Percentiles rank a stretch among this genome's conserved stretches.
phyloP scores from a whole-genome alignment of 768 basidiomycete genomes.

The Dentipellis fragilis region DNA sequence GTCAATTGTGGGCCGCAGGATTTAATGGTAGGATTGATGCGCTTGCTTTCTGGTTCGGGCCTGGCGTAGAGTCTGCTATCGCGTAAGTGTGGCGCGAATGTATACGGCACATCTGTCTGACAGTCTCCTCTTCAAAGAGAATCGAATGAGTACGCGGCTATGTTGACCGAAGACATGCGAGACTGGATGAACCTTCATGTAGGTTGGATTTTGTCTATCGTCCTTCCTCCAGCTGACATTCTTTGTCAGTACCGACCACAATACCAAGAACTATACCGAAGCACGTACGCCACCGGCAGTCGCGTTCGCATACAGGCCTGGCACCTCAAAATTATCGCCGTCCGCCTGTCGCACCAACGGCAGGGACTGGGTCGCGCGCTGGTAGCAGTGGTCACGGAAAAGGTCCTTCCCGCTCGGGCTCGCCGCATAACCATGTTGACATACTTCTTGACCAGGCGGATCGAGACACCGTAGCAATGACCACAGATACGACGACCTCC shows the following conservation, averaged over 20 bases:
- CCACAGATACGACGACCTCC: background rate
- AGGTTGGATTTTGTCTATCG: background rate
- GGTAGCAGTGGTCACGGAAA: background rate
- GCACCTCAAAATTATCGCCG: slow-evolving; percentile 2
- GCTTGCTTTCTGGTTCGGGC: slow-evolving; percentile 4
- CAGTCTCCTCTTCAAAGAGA: background rate
- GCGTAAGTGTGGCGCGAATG: background rate
- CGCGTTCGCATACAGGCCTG: background rate
- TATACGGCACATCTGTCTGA: background rate
- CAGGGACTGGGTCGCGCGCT: background rate
- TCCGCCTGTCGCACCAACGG: background rate
- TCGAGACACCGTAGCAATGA: background rate
- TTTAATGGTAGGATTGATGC: background rate
- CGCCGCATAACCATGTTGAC: background rate
- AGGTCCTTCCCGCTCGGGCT: background rate
- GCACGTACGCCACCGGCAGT: background rate
- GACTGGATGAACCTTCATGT: slow-evolving; percentile 1
- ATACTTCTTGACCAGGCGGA: background rate
- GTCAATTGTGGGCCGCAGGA: slow-evolving; percentile 6
- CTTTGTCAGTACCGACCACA: background rate
- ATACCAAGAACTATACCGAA: background rate
- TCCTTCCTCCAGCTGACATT: too few species aligned
- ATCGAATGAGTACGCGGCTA: background rate
- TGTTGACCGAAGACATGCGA: background rate
- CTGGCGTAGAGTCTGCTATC: background rate